Evolutionary conservation across 106 monocot species (phyloP).

Genomic region (Posidonia australis): DNA sequence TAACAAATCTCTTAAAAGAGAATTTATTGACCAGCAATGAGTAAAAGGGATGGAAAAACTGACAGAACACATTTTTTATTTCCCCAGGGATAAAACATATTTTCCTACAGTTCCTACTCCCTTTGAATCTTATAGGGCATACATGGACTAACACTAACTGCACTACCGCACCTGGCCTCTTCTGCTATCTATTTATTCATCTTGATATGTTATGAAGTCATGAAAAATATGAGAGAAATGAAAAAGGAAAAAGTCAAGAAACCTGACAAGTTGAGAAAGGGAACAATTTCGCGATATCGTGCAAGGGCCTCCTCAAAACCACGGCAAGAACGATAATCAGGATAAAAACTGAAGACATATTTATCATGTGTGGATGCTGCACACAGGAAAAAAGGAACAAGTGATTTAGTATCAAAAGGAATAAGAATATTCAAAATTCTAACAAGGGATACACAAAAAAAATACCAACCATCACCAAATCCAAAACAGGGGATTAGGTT

Average conservation of each 20-base stretch:
- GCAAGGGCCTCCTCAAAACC: conserved; percentile 91
- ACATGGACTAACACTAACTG: too few species aligned
- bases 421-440: conserved; percentile 1
- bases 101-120: too few species aligned
- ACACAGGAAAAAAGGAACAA: conserved; percentile 2
- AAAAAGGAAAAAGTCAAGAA: not conserved
- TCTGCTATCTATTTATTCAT: not conserved
- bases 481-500: conserved; percentile 97
- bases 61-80: too few species aligned
- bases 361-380: conserved; percentile 70
- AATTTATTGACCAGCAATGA: too few species aligned
- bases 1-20: too few species aligned
- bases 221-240: too few species aligned
- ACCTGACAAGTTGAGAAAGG: conserved; percentile 83
- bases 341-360: conserved; percentile 72
- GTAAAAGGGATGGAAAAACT: too few species aligned
- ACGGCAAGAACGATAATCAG: conserved; percentile 56
- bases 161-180: too few species aligned
- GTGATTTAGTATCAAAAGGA: not conserved
- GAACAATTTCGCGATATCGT: conserved; percentile 72
- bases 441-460: conserved; percentile 2
- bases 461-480: conserved; percentile 91
- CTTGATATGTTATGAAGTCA: not conserved
- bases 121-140: too few species aligned
- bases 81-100: too few species aligned